These are phyloP conservation scores for Phascolomyces articulosus DNA, from an alignment of 371 early-diverging fungal species.

Conservation along the genomic window DNA sequence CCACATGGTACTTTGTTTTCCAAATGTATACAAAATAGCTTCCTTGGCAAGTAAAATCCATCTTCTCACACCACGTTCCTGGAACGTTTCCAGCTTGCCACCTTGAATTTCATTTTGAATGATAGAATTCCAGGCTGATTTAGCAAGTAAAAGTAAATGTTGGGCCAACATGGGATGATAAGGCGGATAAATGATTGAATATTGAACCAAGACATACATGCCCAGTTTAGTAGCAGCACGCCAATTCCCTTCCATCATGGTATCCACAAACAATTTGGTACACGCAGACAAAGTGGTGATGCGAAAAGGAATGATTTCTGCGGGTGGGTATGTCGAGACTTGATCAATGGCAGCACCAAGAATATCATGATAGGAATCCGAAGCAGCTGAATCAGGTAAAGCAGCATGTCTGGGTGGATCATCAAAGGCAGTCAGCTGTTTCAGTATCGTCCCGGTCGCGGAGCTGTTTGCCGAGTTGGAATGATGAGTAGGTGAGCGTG, in stretches of 20 bases:
- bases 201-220: slow-evolving; percentile 66
- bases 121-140: slow-evolving; percentile 67
- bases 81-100: slow-evolving; percentile 31
- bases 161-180: slow-evolving; percentile 75
- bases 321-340: slow-evolving; percentile 22
- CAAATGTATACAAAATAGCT: slow-evolving; percentile 33
- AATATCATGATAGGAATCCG: slow-evolving; percentile 30
- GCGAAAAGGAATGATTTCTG: slow-evolving; percentile 27
- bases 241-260: slow-evolving; percentile 50
- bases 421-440: slow-evolving; percentile 30
- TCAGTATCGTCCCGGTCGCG: slow-evolving; percentile 6
- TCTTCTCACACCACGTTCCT: slow-evolving; percentile 41
- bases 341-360: slow-evolving; percentile 22
- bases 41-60: slow-evolving; percentile 48
- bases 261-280: slow-evolving; percentile 39
- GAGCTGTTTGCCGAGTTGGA: slow-evolving; percentile 4
- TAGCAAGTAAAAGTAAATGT: slow-evolving; percentile 66
- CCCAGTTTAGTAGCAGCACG: slow-evolving; percentile 56
- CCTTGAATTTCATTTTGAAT: slow-evolving; percentile 35
- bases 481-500: no score
- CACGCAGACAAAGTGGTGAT: slow-evolving; percentile 34
- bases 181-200: slow-evolving; percentile 69
- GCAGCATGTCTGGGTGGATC: slow-evolving; percentile 34
- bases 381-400: slow-evolving; percentile 26
- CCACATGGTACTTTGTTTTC: slow-evolving; percentile 44